A percentile compares a stretch with the other conserved stretches of the same genome.
Evolutionary conservation across 2,329 filamentous ascomycete species (phyloP).

Genomic region (Claviceps sp.): DNA sequence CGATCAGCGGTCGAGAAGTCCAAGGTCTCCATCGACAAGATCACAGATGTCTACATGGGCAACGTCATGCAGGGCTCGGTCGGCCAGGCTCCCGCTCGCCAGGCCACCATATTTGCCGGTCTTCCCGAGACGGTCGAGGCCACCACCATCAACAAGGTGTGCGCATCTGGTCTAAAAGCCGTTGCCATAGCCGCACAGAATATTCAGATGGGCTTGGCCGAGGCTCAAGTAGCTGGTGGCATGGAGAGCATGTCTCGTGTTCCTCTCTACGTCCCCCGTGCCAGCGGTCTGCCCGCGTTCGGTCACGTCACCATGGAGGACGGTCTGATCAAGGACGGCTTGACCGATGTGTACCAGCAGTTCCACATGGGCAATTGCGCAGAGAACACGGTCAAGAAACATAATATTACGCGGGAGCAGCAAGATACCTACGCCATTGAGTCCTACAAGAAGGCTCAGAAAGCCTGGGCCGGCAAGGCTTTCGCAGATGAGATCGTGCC

Average conservation of each 20-base stretch:
- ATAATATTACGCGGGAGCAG: conserved; percentile 64
- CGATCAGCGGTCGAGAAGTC: conserved; percentile 82
- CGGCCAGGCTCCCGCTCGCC: conserved; percentile 83
- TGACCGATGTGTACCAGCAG: conserved; percentile 93
- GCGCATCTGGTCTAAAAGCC: conserved; percentile 87
- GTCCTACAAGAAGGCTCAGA: conserved; percentile 80
- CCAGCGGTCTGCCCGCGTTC: conserved; percentile 72
- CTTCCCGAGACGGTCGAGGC: conserved; percentile 72
- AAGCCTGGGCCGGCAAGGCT: conserved; percentile 68
- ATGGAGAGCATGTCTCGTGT: conserved; percentile 98
- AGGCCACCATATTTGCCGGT: conserved; percentile 80
- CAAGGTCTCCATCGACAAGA: conserved; percentile 63
- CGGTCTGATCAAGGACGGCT: conserved; percentile 82
- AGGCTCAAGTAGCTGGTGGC: conserved; percentile 82
- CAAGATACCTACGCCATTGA: conserved; percentile 86
- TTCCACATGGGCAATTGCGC: conserved; percentile 98
- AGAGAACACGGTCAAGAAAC: conserved; percentile 85
- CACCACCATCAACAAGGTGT: conserved; percentile 95
- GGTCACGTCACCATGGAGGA: conserved; percentile 82
- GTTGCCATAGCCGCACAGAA: conserved; percentile 84
- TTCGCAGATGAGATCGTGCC: conserved; percentile 87
- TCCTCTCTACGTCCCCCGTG: conserved; percentile 76
- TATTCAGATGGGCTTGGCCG: conserved; percentile 79
- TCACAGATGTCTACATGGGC: conserved; percentile 94
- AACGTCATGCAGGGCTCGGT: conserved; percentile 77